Conservation (phyloP, 2,329 filamentous ascomycete species). For the Exophiala mesophila region DNA sequence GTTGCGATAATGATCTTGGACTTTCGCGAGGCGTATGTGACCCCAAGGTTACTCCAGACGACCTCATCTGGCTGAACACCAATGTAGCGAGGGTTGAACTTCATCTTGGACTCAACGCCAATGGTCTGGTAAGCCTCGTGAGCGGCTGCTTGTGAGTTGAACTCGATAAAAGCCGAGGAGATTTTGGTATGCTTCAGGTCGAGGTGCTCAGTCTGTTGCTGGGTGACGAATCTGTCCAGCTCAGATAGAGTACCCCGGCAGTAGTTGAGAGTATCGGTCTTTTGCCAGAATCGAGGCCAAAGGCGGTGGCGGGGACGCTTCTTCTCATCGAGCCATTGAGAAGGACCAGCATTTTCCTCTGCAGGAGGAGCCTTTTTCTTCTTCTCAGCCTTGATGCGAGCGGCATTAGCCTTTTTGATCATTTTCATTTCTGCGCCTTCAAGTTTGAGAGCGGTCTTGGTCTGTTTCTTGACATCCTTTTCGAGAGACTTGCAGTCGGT, state of each 20-base stretch:
- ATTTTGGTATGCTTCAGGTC: slow-evolving; percentile 61
- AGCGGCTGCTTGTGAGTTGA: slow-evolving; percentile 72
- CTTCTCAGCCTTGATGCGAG: slow-evolving; percentile 56
- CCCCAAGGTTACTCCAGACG: slow-evolving; percentile 78
- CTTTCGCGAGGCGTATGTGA: slow-evolving; percentile 56
- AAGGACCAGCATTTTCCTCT: slow-evolving; percentile 31
- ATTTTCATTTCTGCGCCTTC: slow-evolving; percentile 85
- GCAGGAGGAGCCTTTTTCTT: slow-evolving; percentile 53
- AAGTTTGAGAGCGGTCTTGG: slow-evolving; percentile 70
- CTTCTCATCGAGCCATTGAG: slow-evolving; percentile 58
- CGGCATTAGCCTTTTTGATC: slow-evolving; percentile 70
- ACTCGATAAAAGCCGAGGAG: slow-evolving; percentile 85
- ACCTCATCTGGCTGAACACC: slow-evolving; percentile 78
- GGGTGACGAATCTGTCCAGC: slow-evolving; percentile 64
- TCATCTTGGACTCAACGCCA: slow-evolving; percentile 54
- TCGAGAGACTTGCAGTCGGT: slow-evolving; percentile 71
- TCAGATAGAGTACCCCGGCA: slow-evolving; percentile 68
- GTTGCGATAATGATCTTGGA: slow-evolving; percentile 64
- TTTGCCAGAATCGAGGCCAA: slow-evolving; percentile 61
- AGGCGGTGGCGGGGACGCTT: slow-evolving; percentile 69
- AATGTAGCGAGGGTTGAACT: slow-evolving; percentile 82
- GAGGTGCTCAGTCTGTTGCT: slow-evolving; percentile 59
- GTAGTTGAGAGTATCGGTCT: slow-evolving; percentile 50
- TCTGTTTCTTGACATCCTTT: slow-evolving; percentile 71
- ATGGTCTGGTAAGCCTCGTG: slow-evolving; percentile 70